phyloP scores from a whole-genome alignment of 2,329 filamentous ascomycete species.

The Gnomoniopsis sp. region DNA sequence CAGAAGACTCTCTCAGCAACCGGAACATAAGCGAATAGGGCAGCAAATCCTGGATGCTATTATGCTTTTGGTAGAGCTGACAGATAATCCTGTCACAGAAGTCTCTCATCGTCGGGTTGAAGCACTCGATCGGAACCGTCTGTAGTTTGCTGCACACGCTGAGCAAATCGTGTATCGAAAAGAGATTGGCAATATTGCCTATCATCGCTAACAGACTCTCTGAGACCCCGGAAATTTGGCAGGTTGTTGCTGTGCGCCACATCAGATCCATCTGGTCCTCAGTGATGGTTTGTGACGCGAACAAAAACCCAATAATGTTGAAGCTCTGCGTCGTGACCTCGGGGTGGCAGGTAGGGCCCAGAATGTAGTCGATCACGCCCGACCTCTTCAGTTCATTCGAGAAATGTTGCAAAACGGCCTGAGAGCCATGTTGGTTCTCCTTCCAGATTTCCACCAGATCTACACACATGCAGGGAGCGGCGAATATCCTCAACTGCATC shows the following conservation, averaged over 20 bases:
- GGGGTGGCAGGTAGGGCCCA: slow-evolving; percentile 87
- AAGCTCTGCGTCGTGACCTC: slow-evolving; percentile 78
- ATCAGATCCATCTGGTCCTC: slow-evolving; percentile 71
- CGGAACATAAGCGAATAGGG: slow-evolving; percentile 55
- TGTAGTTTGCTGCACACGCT: slow-evolving; percentile 71
- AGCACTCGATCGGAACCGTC: slow-evolving; percentile 58
- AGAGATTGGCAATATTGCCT: slow-evolving; percentile 43
- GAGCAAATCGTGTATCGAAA: slow-evolving; percentile 47
- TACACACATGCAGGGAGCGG: slow-evolving; percentile 68
- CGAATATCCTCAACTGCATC: slow-evolving; percentile 84
- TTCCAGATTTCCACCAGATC: slow-evolving; percentile 68
- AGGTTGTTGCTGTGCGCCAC: slow-evolving; percentile 78
- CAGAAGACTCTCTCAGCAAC: slow-evolving; percentile 68
- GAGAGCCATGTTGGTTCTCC: slow-evolving; percentile 44
- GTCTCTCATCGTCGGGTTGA: slow-evolving; percentile 58
- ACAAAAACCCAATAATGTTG: slow-evolving; percentile 84
- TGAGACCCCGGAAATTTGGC: slow-evolving; percentile 80
- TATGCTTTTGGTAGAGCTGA: slow-evolving; percentile 39
- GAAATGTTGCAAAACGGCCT: slow-evolving; percentile 60
- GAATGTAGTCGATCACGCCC: slow-evolving; percentile 78
- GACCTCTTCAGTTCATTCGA: slow-evolving; percentile 66
- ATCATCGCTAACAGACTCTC: slow-evolving; percentile 73
- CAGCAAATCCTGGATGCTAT: slow-evolving; percentile 7
- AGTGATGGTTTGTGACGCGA: slow-evolving; percentile 73
- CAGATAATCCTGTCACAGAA: slow-evolving; percentile 58